Evolutionary conservation across 225 moss, liverwort and hornwort genomes (phyloP).

Genomic region (Pleurozium schreberi): DNA sequence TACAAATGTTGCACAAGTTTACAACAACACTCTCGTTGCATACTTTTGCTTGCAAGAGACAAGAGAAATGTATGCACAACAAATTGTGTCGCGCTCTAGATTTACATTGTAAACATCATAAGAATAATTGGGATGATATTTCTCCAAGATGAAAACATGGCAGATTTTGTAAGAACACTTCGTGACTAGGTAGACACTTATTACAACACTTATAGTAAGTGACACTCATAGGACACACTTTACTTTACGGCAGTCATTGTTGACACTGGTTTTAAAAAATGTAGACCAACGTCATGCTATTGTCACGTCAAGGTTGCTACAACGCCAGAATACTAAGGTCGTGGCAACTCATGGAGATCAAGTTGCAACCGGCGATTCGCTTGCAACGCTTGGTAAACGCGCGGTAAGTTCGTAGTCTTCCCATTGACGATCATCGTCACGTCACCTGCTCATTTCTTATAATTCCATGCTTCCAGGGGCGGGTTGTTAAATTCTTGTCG

Average conservation of each 20-base stretch:
- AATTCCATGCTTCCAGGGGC: too few species aligned
- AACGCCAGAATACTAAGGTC: background rate
- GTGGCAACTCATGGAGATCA: background rate
- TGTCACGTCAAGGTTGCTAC: background rate
- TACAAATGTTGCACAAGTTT: background rate
- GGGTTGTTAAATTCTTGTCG: too few species aligned
- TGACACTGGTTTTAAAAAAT: too few species aligned
- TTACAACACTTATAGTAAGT: too few species aligned
- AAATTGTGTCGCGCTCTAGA: accelerated
- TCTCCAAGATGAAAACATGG: background rate
- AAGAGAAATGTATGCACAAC: accelerated
- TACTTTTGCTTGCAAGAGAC: background rate
- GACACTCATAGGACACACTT: too few species aligned
- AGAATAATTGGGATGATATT: background rate
- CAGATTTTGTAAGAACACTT: background rate
- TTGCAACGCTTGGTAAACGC: background rate
- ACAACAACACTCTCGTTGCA: background rate
- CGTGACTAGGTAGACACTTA: too few species aligned
- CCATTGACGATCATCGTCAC: background rate
- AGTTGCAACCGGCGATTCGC: background rate
- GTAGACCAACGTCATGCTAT: too few species aligned
- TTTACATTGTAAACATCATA: too few species aligned
- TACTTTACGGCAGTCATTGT: too few species aligned
- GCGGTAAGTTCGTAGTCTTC: too few species aligned
- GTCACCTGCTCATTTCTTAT: background rate